A percentile compares a stretch with the other conserved stretches of the same genome.
Evolutionary conservation across 305 asterid genomes (phyloP).

Genomic region (Fraxinus dipetala): DNA sequence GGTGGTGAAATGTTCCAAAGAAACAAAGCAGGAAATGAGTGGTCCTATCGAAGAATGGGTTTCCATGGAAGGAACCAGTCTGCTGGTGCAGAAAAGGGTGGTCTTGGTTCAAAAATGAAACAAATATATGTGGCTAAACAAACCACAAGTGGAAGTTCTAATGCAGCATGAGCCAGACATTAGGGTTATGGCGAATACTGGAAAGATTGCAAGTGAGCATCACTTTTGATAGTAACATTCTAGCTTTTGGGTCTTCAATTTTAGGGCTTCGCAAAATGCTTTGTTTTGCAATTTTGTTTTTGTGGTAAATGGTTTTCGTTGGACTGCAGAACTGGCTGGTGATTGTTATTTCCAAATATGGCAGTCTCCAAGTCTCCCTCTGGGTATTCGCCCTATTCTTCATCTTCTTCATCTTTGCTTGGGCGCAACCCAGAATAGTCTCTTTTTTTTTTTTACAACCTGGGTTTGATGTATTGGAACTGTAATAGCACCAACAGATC

Average conservation of each 20-base stretch:
- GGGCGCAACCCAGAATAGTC: background rate
- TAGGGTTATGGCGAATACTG: slow-evolving; percentile 1
- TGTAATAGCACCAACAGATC: background rate
- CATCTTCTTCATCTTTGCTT: background rate
- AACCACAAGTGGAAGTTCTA: slow-evolving; percentile 42
- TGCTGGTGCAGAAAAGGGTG: slow-evolving; percentile 51
- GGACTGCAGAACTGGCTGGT: background rate
- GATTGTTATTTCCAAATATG: background rate
- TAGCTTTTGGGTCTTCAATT: background rate
- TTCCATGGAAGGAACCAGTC: slow-evolving; percentile 76
- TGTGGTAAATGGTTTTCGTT: background rate
- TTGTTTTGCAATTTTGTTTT: background rate
- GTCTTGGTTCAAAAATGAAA: slow-evolving; percentile 59
- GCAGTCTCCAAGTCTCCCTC: background rate
- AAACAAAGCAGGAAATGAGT: slow-evolving; percentile 56
- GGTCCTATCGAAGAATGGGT: slow-evolving; percentile 70
- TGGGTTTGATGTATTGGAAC: background rate
- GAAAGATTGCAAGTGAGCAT: background rate
- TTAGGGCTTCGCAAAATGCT: background rate
- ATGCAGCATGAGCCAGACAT: slow-evolving; percentile 22
- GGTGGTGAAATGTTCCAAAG: slow-evolving; percentile 50
- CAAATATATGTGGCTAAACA: slow-evolving; percentile 95
- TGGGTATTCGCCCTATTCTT: background rate
- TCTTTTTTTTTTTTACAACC: background rate
- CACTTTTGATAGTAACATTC: background rate